Evolutionary conservation across 257 asterid genomes (phyloP).

Genomic region (Ocimum tenuiflorum): DNA sequence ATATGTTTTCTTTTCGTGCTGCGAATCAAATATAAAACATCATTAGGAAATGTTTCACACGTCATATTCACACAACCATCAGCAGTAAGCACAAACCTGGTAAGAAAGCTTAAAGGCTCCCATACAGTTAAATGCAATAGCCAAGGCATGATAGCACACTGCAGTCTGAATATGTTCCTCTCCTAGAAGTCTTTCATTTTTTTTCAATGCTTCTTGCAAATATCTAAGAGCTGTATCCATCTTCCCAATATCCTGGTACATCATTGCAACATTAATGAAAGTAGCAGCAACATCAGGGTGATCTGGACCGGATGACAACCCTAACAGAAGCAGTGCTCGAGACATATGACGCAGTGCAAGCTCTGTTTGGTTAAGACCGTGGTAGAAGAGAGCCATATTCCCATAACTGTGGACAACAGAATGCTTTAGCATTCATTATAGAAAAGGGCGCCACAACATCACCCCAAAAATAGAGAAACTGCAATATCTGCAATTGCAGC

Average conservation of each 20-base stretch:
- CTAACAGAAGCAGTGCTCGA: slow-evolving; percentile 67
- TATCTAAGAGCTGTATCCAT: slow-evolving; percentile 90
- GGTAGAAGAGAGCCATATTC: slow-evolving; percentile 96
- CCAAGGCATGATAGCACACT: slow-evolving; percentile 95
- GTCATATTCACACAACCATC: not conserved
- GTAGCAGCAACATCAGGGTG: slow-evolving; percentile 99
- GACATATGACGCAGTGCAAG: slow-evolving; percentile 95
- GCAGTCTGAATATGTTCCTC: slow-evolving; percentile 97
- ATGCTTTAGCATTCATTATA: not conserved
- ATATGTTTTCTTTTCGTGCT: slow-evolving; percentile 91
- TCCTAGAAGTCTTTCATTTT: slow-evolving; percentile 78
- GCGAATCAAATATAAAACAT: slow-evolving; percentile 21
- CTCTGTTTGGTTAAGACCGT: slow-evolving; percentile 91
- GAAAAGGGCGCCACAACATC: not conserved
- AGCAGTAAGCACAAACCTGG: slow-evolving; percentile 61
- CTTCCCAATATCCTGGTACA: slow-evolving; percentile 90
- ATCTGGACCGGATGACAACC: slow-evolving; percentile 86
- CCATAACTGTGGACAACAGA: slow-evolving; percentile 64
- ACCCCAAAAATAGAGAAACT: not conserved
- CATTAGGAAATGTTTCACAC: not conserved
- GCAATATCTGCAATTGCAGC: not conserved
- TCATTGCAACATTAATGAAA: slow-evolving; percentile 92
- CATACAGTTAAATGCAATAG: slow-evolving; percentile 86
- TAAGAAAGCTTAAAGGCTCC: slow-evolving; percentile 87
- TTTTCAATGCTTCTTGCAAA: slow-evolving; percentile 86